Conservation (phyloP, 805 yeast species). For the Yarrowia sp. region DNA sequence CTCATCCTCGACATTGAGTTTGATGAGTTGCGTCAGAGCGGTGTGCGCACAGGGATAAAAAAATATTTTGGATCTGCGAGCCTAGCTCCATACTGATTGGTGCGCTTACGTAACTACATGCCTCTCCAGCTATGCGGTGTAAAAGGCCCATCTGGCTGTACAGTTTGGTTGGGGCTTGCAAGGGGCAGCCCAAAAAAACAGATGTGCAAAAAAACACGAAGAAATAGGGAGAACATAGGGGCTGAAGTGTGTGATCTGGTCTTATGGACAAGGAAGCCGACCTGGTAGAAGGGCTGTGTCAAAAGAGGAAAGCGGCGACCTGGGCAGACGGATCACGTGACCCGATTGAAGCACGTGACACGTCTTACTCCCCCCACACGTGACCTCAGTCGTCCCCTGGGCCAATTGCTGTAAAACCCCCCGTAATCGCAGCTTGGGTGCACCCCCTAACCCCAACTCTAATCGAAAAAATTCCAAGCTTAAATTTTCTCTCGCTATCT, state of each 20-base stretch:
- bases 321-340: too few relatives aligned
- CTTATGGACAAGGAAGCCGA: too few relatives aligned
- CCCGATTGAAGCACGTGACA: too few relatives aligned
- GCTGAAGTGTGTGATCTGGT: too few relatives aligned
- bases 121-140: not conserved
- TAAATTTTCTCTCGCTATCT: conserved; percentile 11
- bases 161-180: too few relatives aligned
- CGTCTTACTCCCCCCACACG: not conserved
- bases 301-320: too few relatives aligned
- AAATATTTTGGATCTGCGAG: not conserved
- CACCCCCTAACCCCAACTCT: conserved; percentile 36
- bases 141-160: not conserved
- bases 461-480: conserved; percentile 32
- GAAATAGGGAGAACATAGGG: not conserved
- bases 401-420: not conserved
- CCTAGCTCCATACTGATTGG: not conserved
- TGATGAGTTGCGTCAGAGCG: conserved; percentile 12
- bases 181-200: too few relatives aligned
- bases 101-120: conserved; percentile 6
- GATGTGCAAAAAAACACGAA: too few relatives aligned
- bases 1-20: not conserved
- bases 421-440: too few relatives aligned
- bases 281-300: too few relatives aligned
- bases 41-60: conserved; percentile 25
- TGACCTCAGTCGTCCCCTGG: not conserved